Evolutionary conservation across 169 alveolate genomes (phyloP), one percentile per base, ranked within the genome.

Genomic region (Plasmodium relictum): DNA sequence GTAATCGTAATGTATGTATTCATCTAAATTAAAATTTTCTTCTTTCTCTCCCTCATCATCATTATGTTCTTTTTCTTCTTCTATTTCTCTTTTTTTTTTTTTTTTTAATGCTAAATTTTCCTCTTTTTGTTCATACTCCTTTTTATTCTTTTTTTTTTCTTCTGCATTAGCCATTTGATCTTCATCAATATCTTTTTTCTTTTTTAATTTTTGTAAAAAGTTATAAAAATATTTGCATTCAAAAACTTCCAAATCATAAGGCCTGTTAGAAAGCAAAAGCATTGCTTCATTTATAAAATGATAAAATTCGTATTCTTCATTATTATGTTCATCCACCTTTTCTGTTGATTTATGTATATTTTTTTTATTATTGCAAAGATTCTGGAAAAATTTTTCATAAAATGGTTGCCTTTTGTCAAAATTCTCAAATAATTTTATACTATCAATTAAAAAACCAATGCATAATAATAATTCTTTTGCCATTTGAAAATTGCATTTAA

Each of bases 201-300:
- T 70, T 54, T 65, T 66, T 18, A 52, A 31, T 39, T 50, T 59
- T 52, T 66, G 2, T 65, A 80, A 66, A 68, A 80, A 80, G 37
- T 80, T 39, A 66, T 80, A 80, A 56, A 80, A 50, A 61, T 66
- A 48, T 61, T 70, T 80, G 45, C 66, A 80, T 12, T 50, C 52
- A 26, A 80, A 80, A 2, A 80, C 22, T 39, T 80, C 90, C 44
- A 80, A 66, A 66, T 80, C 90, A 39, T 80, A 54, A 18, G 90
- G 90, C 7, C 61, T 52, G 50, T 80, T 80, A 37, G 72, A 66
- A 37, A 80, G 54, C 26, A 80, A 24, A 24, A 66, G 63, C 90
- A 80, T 80, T 20, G 90, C 90, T 66, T 80, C 90, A 26, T 80
- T 80, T 16, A 80, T 80, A 14, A 50, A 41, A 45, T 80, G 80